phyloP scores from a whole-genome alignment of 179 eudicot genomes.

The Patellifolia procumbens region DNA sequence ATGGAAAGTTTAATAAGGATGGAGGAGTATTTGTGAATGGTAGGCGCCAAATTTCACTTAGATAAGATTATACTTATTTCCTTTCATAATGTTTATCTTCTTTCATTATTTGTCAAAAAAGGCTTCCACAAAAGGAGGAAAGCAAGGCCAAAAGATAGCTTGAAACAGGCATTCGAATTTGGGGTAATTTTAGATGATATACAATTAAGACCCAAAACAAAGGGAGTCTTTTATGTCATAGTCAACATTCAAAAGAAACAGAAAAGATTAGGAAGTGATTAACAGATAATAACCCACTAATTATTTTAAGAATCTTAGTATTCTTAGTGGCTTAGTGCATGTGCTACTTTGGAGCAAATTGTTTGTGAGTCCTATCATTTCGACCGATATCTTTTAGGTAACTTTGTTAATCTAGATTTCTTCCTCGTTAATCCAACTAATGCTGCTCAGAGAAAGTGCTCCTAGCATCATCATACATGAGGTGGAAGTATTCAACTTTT shows the following conservation, averaged over 20 bases:
- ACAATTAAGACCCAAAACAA: constrained; percentile 25
- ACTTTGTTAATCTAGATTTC: constrained; percentile 6
- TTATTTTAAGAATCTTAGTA: constrained; percentile 27
- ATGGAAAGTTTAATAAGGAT: too few species aligned
- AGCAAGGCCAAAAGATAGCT: constrained; percentile 18
- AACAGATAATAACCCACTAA: constrained; percentile 28
- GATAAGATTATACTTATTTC: constrained; percentile 21
- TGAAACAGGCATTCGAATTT: constrained; percentile 5
- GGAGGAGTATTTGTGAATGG: too few species aligned
- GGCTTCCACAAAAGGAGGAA: constrained; percentile 14
- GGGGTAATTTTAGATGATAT: background rate
- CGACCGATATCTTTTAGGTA: too few species aligned
- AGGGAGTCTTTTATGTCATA: constrained; percentile 11
- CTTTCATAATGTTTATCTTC: background rate
- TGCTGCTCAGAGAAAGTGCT: background rate
- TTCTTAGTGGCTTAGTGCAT: constrained; percentile 13
- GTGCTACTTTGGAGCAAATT: constrained; percentile 14
- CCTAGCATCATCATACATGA: constrained; percentile 4
- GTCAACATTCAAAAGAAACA: background rate
- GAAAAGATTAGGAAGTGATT: constrained; percentile 26
- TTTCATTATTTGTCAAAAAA: constrained; percentile 28
- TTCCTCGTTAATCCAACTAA: constrained; percentile 7
- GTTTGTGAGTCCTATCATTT: background rate
- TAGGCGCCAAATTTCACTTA: constrained; percentile 28
- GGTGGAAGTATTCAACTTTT: background rate